Evolutionary conservation across 768 basidiomycete genomes (phyloP), one percentile per base, ranked within the genome.

Genomic region (Trametes meyenii): DNA sequence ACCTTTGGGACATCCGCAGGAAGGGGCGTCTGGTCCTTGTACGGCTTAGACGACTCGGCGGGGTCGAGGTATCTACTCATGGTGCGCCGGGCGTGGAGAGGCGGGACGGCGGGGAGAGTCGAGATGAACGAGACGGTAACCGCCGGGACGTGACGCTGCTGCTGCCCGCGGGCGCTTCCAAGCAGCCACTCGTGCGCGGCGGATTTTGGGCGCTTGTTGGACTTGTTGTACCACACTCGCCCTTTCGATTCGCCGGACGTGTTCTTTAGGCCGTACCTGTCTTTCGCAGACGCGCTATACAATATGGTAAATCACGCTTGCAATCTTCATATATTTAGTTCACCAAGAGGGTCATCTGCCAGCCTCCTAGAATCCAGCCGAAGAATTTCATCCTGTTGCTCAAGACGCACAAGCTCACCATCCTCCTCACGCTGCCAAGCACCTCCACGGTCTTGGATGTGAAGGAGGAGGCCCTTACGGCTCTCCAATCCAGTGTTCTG

Each of bases 1-100:
- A 98, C 92, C 70, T 85, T 87, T 36, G 96, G 94, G 23, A 88
- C 66, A 62, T 83, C 72, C 35, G 78, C 77, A 0, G 90, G 88
- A 61, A 88, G 80, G 1, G 89, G 87, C 3, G 88, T 83, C 0
- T 83, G 82, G 55, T 91, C 87, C 46, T 79, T 80, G 75, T 84
- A 87, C 23, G 83, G 82, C 64, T 77, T 75, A 42, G 74, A 72
- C 17, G 81, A 72, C 60, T 78, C 73, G 53, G 81, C 75, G 65
- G 83, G 82, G 65, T 78, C 74, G 66, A 80, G 81, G 67, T 78
- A 82, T 44, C 79, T 80, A 72, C 78, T 83, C 83, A 87, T 87
- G 65, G 77, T 79, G 63, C 66, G 57, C 38, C 39, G 48, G 24
- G 52, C 45, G 58, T 44, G 51, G 58, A 61, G 53, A 44, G 39